Conservation (phyloP, 345 rosid species). For the Boechera divaricarpa region DNA sequence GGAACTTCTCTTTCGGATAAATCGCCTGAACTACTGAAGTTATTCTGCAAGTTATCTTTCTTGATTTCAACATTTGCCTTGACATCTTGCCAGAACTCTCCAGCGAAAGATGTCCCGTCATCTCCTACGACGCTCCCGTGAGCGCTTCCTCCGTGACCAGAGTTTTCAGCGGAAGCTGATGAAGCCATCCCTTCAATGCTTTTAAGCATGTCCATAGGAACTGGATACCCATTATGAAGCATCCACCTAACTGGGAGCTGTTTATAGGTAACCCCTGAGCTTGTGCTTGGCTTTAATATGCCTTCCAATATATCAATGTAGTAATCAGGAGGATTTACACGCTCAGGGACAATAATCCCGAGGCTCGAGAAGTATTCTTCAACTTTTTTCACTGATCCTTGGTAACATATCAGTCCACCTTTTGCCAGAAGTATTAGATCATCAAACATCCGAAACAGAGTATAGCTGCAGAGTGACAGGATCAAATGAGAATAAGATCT, state of each 20-base stretch:
- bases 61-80: constrained; percentile 64
- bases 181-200: constrained; percentile 59
- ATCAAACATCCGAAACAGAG: constrained; percentile 93
- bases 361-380: constrained; percentile 87
- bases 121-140: constrained; percentile 54
- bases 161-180: constrained; percentile 53
- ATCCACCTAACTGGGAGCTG: constrained; percentile 97
- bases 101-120: constrained; percentile 67
- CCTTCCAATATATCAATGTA: constrained; percentile 97
- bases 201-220: constrained; percentile 88
- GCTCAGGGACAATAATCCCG: constrained; percentile 88
- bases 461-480: constrained; percentile 60
- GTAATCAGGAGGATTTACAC: constrained; percentile 97
- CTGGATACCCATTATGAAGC: constrained; percentile 92
- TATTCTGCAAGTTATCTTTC: constrained; percentile 63
- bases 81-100: constrained; percentile 86
- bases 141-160: constrained; percentile 60
- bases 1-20: constrained; percentile 75
- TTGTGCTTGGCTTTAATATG: constrained; percentile 65
- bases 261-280: constrained; percentile 67
- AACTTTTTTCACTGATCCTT: constrained; percentile 92
- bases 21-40: constrained; percentile 61
- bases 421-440: constrained; percentile 95
- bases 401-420: constrained; percentile 91
- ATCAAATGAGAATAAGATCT: constrained; percentile 19